These are phyloP conservation scores for Trichoderma sp. DNA, from an alignment of 2,329 filamentous ascomycete species.

Conservation along the genomic window DNA sequence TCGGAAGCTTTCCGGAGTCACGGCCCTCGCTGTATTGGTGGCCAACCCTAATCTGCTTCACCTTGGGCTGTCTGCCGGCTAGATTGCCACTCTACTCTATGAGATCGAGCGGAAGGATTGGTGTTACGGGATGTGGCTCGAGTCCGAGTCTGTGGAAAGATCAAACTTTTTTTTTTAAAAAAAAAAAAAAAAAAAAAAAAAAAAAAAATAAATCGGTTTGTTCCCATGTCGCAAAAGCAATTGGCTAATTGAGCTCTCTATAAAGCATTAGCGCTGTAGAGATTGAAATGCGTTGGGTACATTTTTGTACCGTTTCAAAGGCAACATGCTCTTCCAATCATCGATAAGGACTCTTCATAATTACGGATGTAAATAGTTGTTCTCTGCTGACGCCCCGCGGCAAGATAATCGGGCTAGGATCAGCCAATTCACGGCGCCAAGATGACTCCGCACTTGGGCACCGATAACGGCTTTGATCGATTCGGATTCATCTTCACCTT, in stretches of 20 bases:
- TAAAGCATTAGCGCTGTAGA: not conserved
- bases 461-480: conserved; percentile 10
- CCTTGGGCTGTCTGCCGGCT: not conserved
- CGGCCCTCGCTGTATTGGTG: not conserved
- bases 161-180: not conserved
- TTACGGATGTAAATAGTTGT: not conserved
- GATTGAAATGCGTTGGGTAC: not conserved
- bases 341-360: not conserved
- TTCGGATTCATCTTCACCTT: not conserved
- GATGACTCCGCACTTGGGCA: conserved; percentile 9
- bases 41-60: not conserved
- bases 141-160: not conserved
- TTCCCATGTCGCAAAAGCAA: not conserved
- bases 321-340: not conserved
- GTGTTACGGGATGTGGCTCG: not conserved
- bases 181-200: too few species aligned
- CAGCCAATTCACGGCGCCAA: conserved; percentile 1
- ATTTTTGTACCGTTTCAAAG: not conserved
- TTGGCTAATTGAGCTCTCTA: not conserved
- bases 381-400: not conserved
- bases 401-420: conserved; percentile 9
- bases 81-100: not conserved
- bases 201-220: not conserved
- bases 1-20: not conserved
- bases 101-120: not conserved